A percentile compares a stretch with the other conserved stretches of the same genome.
Conservation (phyloP, 2,329 filamentous ascomycete species). For the Alternaria sp. region DNA sequence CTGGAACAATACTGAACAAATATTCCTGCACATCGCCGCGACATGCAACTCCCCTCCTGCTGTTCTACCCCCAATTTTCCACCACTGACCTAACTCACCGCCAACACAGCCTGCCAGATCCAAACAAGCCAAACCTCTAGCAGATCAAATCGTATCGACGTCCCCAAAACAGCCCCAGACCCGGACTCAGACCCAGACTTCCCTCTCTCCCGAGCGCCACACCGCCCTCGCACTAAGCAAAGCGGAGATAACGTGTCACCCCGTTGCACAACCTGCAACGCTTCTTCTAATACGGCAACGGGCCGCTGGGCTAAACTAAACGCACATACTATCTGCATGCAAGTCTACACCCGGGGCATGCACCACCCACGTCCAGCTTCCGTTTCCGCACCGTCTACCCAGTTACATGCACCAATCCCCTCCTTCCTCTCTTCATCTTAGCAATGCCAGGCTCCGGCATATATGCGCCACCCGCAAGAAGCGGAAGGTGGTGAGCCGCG, state of each 20-base stretch:
- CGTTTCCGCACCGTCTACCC: background rate
- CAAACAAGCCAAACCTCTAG: background rate
- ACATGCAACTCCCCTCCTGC: background rate
- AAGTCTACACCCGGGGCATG: background rate
- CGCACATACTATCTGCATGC: background rate
- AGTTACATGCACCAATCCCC: background rate
- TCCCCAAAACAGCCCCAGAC: background rate
- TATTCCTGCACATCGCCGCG: background rate
- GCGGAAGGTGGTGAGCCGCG: background rate
- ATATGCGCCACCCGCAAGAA: background rate
- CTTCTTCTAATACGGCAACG: background rate
- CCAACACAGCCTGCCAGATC: background rate
- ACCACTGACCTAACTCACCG: background rate
- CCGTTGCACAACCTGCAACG: background rate
- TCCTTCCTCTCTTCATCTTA: too few species aligned
- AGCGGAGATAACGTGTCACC: slow-evolving; percentile 4
- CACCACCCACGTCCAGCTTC: background rate
- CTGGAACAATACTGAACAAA: background rate
- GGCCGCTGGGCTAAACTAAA: background rate
- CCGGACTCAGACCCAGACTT: background rate
- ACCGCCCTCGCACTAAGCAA: background rate
- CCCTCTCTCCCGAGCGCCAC: background rate
- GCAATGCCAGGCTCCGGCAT: too few species aligned
- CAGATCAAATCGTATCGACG: background rate
- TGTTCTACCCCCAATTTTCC: background rate